Percentiles rank a stretch among this genome's conserved stretches.
phyloP scores from a whole-genome alignment of 2,329 filamentous ascomycete species.

The Dactylellina haptotyla region DNA sequence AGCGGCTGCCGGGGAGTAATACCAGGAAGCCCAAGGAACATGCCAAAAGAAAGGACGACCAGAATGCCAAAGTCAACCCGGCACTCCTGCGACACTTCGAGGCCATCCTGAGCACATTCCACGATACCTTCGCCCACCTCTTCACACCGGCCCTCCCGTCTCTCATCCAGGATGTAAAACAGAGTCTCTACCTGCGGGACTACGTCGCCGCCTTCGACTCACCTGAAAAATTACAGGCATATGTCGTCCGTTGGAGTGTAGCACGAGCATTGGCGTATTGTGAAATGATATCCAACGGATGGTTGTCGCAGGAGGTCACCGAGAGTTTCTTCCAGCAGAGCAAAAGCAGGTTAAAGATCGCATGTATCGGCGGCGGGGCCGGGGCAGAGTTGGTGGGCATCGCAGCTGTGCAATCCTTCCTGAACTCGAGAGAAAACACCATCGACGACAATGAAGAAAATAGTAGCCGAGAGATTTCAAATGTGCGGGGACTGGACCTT shows the following conservation, averaged over 20 bases:
- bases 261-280: conserved; percentile 83
- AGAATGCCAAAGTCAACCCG: conserved; percentile 8
- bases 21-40: not conserved
- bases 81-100: conserved; percentile 27
- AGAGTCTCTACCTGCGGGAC: conserved; percentile 84
- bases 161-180: conserved; percentile 82
- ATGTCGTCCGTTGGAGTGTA: conserved; percentile 91
- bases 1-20: not conserved
- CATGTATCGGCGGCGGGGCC: conserved; percentile 73
- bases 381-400: conserved; percentile 67
- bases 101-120: conserved; percentile 76
- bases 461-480: not conserved
- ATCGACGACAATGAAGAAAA: not conserved
- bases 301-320: conserved; percentile 38
- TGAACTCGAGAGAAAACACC: not conserved
- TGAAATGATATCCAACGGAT: conserved; percentile 56
- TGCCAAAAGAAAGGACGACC: conserved; percentile 6
- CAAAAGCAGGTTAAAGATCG: conserved; percentile 60
- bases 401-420: conserved; percentile 52
- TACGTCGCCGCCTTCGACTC: conserved; percentile 81
- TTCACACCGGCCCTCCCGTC: conserved; percentile 66
- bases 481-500: conserved; percentile 7
- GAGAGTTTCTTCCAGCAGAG: conserved; percentile 11
- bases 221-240: conserved; percentile 77
- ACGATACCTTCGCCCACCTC: conserved; percentile 69